Evolutionary conservation across 1,284 basidiomycete genomes (phyloP).

Genomic region (Takashimella koratensis): DNA sequence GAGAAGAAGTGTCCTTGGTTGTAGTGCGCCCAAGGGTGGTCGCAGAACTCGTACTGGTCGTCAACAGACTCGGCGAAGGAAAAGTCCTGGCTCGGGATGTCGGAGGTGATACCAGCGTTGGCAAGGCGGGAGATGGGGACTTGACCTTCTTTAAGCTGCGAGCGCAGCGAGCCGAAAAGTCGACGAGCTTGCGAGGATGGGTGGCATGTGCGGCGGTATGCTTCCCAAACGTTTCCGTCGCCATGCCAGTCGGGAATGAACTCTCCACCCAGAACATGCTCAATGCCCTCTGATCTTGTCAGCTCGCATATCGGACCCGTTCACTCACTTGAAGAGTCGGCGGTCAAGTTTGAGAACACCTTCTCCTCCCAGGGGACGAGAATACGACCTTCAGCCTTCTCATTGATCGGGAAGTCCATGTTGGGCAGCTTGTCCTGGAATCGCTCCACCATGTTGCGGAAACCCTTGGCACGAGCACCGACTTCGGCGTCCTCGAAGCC

Average conservation of each 20-base stretch:
- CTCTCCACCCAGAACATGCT: conserved; percentile 61
- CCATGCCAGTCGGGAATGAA: conserved; percentile 79
- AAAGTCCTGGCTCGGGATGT: conserved; percentile 57
- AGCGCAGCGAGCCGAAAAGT: conserved; percentile 67
- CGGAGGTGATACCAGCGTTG: conserved; percentile 47
- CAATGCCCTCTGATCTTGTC: conserved; percentile 55
- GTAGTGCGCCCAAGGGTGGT: conserved; percentile 73
- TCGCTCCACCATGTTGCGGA: conserved; percentile 66
- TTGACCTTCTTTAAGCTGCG: conserved; percentile 52
- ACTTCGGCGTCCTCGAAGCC: conserved; percentile 63
- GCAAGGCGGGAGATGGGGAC: conserved; percentile 47
- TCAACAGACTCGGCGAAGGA: conserved; percentile 60
- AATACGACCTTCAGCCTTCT: conserved; percentile 84
- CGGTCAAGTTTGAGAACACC: conserved; percentile 64
- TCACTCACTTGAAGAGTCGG: conserved; percentile 47
- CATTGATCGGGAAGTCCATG: conserved; percentile 87
- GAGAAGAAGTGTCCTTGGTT: conserved; percentile 92
- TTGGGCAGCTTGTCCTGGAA: conserved; percentile 74
- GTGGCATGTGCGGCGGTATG: conserved; percentile 83
- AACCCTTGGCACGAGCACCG: conserved; percentile 71
- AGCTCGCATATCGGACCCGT: neutral
- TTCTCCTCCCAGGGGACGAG: conserved; percentile 81
- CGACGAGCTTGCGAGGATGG: conserved; percentile 72
- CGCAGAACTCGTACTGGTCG: conserved; percentile 70
- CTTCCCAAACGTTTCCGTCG: conserved; percentile 83